phyloP scores from a whole-genome alignment of 371 early-diverging fungal species.

The Mortierella sp. region DNA sequence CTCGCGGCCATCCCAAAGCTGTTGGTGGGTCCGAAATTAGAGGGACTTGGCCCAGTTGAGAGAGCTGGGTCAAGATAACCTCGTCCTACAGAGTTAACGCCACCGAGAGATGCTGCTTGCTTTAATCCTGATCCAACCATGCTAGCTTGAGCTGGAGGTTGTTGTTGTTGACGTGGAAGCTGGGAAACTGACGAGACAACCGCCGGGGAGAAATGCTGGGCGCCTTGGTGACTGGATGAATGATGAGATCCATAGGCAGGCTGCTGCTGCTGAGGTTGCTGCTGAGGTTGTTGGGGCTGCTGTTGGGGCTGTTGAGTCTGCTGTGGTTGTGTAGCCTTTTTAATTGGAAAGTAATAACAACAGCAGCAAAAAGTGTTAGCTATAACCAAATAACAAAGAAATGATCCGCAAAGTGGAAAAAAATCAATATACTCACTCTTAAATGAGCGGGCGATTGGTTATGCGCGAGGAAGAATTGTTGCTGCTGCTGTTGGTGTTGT shows the following conservation, averaged over 20 bases:
- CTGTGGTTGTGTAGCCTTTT: conserved; percentile 17
- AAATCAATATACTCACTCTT: conserved; percentile 16
- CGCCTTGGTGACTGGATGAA: conserved; percentile 35
- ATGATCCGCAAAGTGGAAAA: neutral
- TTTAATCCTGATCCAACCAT: conserved; percentile 41
- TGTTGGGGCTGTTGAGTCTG: conserved; percentile 20
- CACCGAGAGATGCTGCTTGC: conserved; percentile 30
- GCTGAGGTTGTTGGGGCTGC: conserved; percentile 28
- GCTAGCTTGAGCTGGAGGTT: conserved; percentile 22
- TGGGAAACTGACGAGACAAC: conserved; percentile 38
- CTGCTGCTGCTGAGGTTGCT: conserved; percentile 33
- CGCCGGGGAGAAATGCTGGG: conserved; percentile 39
- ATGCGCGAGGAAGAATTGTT: conserved; percentile 31
- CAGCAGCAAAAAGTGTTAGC: neutral
- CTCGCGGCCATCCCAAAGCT: conserved; percentile 33
- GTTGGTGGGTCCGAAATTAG: conserved; percentile 36
- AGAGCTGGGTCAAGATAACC: conserved; percentile 29
- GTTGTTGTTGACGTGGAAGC: conserved; percentile 41
- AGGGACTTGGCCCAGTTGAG: conserved; percentile 23
- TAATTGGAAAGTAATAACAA: neutral
- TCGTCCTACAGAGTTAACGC: conserved; percentile 28
- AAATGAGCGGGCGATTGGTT: conserved; percentile 36
- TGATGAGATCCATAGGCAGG: conserved; percentile 36
- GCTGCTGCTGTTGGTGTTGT: conserved; percentile 29
- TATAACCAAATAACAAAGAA: no score